Percentiles rank a stretch among this genome's conserved stretches.
These are phyloP conservation scores for Allium sativum DNA, from an alignment of 106 monocot species.

Conservation along the genomic window DNA sequence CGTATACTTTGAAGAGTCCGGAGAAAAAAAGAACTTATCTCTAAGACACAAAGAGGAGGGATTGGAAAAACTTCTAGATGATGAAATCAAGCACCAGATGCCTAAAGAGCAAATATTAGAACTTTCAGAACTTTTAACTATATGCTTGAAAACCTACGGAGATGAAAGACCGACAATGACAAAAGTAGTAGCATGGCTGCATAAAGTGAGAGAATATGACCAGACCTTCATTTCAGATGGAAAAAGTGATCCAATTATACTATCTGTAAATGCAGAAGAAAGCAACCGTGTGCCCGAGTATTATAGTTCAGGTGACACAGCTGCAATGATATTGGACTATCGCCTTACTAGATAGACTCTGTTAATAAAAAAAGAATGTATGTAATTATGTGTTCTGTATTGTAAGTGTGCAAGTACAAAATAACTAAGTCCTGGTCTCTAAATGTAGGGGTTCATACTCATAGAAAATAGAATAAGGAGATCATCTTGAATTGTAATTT, in stretches of 20 bases:
- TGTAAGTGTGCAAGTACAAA: too few relatives aligned
- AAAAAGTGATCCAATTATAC: not conserved
- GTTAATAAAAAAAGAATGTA: too few relatives aligned
- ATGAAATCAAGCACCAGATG: not conserved
- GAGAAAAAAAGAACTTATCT: not conserved
- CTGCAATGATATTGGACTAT: not conserved
- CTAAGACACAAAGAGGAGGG: not conserved
- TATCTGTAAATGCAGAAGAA: not conserved
- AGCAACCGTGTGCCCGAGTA: not conserved
- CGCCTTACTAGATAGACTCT: not conserved
- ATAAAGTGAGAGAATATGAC: not conserved
- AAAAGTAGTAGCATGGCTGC: not conserved
- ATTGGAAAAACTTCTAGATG: not conserved
- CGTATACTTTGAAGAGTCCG: not conserved
- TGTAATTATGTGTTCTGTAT: too few relatives aligned
- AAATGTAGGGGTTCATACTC: too few relatives aligned
- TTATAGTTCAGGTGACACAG: constrained; percentile 1
- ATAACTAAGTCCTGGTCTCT: too few relatives aligned
- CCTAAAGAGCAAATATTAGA: not conserved
- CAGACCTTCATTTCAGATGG: not conserved
- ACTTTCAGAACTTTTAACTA: not conserved
- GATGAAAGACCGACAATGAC: constrained; percentile 1
- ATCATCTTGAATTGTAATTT: too few relatives aligned
- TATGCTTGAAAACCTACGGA: not conserved
- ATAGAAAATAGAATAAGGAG: too few relatives aligned